These are phyloP conservation scores for Penicillium expansum DNA, from an alignment of 2,329 filamentous ascomycete species.

Conservation along the genomic window DNA sequence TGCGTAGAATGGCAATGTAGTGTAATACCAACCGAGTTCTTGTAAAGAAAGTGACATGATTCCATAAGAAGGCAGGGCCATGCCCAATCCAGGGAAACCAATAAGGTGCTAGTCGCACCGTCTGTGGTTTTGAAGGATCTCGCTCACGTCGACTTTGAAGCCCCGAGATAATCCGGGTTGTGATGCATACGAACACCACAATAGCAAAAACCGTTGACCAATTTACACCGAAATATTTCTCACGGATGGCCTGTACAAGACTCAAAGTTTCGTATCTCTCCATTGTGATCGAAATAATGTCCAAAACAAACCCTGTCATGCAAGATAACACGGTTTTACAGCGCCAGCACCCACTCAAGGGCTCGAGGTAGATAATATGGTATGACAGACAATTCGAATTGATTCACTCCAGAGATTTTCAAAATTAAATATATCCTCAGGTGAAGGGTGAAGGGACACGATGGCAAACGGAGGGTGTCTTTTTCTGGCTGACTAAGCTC, in stretches of 20 bases:
- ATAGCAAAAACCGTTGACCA: constrained; percentile 29
- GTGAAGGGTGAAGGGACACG: neutral
- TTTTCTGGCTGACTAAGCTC: constrained; percentile 3
- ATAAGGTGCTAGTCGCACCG: constrained; percentile 54
- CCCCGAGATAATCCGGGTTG: constrained; percentile 41
- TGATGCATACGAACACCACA: constrained; percentile 34
- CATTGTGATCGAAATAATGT: constrained; percentile 13
- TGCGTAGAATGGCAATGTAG: neutral
- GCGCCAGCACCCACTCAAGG: neutral
- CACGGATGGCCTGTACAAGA: constrained; percentile 22
- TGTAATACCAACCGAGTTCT: constrained; percentile 37
- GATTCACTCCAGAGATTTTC: neutral
- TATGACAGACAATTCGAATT: neutral
- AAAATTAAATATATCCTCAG: neutral
- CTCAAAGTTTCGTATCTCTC: constrained; percentile 17
- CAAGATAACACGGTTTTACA: neutral
- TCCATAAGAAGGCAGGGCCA: constrained; percentile 48
- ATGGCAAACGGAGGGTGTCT: neutral
- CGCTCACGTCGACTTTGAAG: constrained; percentile 29
- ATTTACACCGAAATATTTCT: constrained; percentile 20
- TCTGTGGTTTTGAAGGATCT: constrained; percentile 28
- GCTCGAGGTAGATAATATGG: neutral
- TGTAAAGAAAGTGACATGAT: constrained; percentile 46
- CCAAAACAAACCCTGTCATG: neutral
- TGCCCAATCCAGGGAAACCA: constrained; percentile 61